phyloP scores from a whole-genome alignment of 1,284 basidiomycete species.

The Leccinum huronense region DNA sequence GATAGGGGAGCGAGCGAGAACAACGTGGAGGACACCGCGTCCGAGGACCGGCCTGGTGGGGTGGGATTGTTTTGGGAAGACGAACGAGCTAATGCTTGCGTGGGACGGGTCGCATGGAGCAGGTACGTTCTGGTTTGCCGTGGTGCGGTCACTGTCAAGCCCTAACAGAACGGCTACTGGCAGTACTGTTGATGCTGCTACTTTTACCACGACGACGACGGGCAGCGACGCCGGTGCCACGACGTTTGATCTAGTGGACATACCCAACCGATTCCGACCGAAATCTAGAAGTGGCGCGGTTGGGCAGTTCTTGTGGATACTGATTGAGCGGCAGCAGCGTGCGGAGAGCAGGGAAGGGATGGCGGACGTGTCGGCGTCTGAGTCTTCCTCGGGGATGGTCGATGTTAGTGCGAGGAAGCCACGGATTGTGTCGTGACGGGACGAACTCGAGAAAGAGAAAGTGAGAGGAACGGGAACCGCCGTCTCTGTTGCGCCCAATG shows the following conservation, averaged over 20 bases:
- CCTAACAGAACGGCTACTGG: not conserved
- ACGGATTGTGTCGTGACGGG: slow-evolving; percentile 15
- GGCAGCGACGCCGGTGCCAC: not conserved
- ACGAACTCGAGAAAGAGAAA: slow-evolving; percentile 17
- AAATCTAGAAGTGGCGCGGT: slow-evolving; percentile 44
- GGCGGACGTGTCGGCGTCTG: not conserved
- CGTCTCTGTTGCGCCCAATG: not conserved
- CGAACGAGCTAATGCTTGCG: slow-evolving; percentile 21
- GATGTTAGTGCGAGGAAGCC: slow-evolving; percentile 9
- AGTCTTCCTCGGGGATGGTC: not conserved
- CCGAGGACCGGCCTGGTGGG: slow-evolving; percentile 6
- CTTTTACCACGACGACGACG: not conserved
- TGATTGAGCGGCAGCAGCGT: slow-evolving; percentile 26
- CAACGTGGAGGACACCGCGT: not conserved
- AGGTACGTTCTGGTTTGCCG: slow-evolving; percentile 8
- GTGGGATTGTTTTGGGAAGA: slow-evolving; percentile 31
- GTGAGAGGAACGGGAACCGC: not conserved
- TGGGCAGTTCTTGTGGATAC: slow-evolving; percentile 47
- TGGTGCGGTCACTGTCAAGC: not conserved
- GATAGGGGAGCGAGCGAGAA: not conserved
- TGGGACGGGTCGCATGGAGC: not conserved
- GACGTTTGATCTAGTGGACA: slow-evolving; percentile 16
- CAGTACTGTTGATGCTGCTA: not conserved
- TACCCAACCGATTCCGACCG: slow-evolving; percentile 38
- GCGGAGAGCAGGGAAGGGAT: not conserved